Conservation (phyloP, 192 early-diverging fungal genomes). For the Podila epigama region DNA sequence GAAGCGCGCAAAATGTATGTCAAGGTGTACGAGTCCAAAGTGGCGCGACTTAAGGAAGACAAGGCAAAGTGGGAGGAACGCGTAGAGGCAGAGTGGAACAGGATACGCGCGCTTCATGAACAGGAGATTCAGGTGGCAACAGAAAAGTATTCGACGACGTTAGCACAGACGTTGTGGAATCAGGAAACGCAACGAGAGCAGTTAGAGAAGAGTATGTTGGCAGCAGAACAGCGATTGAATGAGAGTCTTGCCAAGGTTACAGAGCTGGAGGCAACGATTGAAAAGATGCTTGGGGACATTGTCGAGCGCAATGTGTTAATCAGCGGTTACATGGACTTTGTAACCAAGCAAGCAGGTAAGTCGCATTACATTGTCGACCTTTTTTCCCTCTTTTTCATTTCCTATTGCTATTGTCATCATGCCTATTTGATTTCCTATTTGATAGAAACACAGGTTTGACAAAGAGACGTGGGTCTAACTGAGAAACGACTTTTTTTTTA, state of each 20-base stretch:
- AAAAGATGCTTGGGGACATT: not conserved
- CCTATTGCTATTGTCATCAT: not conserved
- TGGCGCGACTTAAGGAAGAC: constrained; percentile 24
- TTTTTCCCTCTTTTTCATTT: not conserved
- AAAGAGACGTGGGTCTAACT: too few species aligned
- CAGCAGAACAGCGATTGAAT: not conserved
- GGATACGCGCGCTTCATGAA: not conserved
- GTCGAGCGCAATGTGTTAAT: not conserved
- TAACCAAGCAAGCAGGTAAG: not conserved
- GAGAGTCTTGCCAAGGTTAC: not conserved
- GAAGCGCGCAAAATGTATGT: constrained; percentile 21
- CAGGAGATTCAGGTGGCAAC: constrained; percentile 3
- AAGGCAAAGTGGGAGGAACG: constrained; percentile 5
- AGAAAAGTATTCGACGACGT: not conserved
- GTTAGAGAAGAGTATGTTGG: not conserved
- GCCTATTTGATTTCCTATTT: too few species aligned
- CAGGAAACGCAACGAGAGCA: not conserved
- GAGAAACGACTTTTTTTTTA: too few species aligned
- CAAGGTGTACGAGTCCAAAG: constrained; percentile 34
- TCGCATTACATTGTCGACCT: not conserved
- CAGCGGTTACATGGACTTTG: not conserved
- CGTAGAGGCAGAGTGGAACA: constrained; percentile 5
- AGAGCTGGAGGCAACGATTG: not conserved
- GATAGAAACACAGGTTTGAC: too few species aligned
- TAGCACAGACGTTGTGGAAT: not conserved